phyloP scores from a whole-genome alignment of 768 basidiomycete genomes.

The Thelephora aurantiotincta region DNA sequence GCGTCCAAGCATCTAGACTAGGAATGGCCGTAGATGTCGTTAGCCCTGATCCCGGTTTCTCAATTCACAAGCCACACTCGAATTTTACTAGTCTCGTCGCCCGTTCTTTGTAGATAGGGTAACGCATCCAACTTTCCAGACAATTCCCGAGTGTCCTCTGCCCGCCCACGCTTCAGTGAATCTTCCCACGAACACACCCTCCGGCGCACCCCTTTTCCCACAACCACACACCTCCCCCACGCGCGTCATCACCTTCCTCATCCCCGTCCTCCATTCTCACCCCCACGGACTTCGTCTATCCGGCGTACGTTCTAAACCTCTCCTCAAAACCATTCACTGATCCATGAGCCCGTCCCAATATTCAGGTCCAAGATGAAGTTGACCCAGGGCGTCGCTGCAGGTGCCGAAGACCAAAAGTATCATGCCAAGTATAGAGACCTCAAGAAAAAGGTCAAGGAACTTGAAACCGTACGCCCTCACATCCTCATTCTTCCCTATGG shows the following conservation, averaged over 20 bases:
- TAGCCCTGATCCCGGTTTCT: too few species aligned
- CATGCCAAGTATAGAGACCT: conserved; percentile 81
- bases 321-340: conserved; percentile 2
- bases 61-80: too few species aligned
- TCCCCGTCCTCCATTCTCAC: too few species aligned
- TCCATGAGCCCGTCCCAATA: not conserved
- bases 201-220: conserved; percentile 4
- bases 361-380: conserved; percentile 32
- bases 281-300: not conserved
- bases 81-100: too few species aligned
- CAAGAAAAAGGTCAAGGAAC: conserved; percentile 78
- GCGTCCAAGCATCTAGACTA: too few species aligned
- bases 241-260: too few species aligned
- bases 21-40: too few species aligned
- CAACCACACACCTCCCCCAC: conserved; percentile 3
- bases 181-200: not conserved
- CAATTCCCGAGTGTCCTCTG: too few species aligned
- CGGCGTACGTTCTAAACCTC: not conserved
- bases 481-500: conserved; percentile 5
- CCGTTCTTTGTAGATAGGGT: too few species aligned
- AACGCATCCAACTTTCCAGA: too few species aligned
- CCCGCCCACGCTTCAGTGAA: not conserved
- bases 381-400: conserved; percentile 53
- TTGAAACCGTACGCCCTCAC: conserved; percentile 49
- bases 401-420: conserved; percentile 78